phyloP scores from a whole-genome alignment of 768 basidiomycete species.

The Podaxis pistillaris region DNA sequence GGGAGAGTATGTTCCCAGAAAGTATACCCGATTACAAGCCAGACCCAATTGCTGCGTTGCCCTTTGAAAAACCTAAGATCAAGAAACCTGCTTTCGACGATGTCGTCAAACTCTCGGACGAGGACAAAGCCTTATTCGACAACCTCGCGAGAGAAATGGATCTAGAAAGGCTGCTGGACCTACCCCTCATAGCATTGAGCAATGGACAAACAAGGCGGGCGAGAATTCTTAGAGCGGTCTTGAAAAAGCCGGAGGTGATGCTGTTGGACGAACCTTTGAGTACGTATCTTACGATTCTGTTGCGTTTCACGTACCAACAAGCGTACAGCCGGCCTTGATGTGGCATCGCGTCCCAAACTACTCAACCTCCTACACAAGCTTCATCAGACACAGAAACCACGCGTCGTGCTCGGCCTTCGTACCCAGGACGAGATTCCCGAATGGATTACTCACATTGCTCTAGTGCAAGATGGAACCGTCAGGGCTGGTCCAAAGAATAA shows the following conservation, averaged over 20 bases:
- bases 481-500: conserved; percentile 49
- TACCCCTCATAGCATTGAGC: conserved; percentile 82
- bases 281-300: conserved; percentile 33
- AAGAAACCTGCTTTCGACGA: conserved; percentile 12
- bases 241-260: conserved; percentile 69
- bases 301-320: background rate
- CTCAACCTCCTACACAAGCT: conserved; percentile 21
- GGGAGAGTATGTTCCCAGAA: conserved; percentile 66
- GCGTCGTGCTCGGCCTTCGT: conserved; percentile 36
- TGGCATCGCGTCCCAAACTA: conserved; percentile 39
- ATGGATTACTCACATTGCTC: conserved; percentile 69
- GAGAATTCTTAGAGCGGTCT: conserved; percentile 73
- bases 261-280: conserved; percentile 93
- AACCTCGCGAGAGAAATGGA: conserved; percentile 55
- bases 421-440: conserved; percentile 70
- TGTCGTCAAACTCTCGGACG: conserved; percentile 2
- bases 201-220: conserved; percentile 92
- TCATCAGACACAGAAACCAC: conserved; percentile 20
- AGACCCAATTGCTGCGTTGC: conserved; percentile 23
- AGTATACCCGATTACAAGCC: conserved; percentile 25
- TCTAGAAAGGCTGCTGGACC: conserved; percentile 63
- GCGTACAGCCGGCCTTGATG: conserved; percentile 72
- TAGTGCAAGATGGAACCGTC: conserved; percentile 49
- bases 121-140: conserved; percentile 38
- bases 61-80: conserved; percentile 18